Percentiles rank a stretch among this genome's conserved stretches.
Evolutionary conservation across 306 rosid species (phyloP).

Genomic region (Quercus alba): DNA sequence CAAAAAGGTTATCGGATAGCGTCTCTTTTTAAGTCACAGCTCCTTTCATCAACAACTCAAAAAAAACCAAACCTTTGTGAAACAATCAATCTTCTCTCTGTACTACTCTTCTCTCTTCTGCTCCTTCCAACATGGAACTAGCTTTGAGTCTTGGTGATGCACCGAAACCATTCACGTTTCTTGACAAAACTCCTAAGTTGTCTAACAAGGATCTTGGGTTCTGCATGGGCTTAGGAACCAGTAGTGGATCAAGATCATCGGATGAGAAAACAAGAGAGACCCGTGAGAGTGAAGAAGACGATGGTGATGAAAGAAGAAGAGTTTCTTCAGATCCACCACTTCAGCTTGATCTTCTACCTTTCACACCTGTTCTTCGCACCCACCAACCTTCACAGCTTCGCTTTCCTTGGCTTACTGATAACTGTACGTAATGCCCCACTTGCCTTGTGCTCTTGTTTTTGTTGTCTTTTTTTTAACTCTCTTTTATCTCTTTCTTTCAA

Average conservation of each 20-base stretch:
- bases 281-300: neutral
- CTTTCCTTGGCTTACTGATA: constrained; percentile 68
- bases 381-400: constrained; percentile 41
- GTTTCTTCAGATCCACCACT: constrained; percentile 66
- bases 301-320: neutral
- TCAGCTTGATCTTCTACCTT: constrained; percentile 84
- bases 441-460: neutral
- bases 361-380: constrained; percentile 57
- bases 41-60: neutral
- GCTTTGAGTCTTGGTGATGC: constrained; percentile 79
- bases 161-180: constrained; percentile 46
- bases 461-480: neutral
- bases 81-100: neutral
- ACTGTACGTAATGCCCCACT: constrained; percentile 40
- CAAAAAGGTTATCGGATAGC: neutral
- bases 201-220: constrained; percentile 40
- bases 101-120: neutral
- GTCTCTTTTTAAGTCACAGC: constrained; percentile 15
- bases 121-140: constrained; percentile 53
- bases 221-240: constrained; percentile 48
- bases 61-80: neutral
- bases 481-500: neutral
- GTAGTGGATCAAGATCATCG: neutral
- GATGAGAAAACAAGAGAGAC: constrained; percentile 14
- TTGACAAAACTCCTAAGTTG: constrained; percentile 36